Evolutionary conservation across 352 stramenopile genomes (phyloP).

Genomic region (Globisporangium heterothallicum): DNA sequence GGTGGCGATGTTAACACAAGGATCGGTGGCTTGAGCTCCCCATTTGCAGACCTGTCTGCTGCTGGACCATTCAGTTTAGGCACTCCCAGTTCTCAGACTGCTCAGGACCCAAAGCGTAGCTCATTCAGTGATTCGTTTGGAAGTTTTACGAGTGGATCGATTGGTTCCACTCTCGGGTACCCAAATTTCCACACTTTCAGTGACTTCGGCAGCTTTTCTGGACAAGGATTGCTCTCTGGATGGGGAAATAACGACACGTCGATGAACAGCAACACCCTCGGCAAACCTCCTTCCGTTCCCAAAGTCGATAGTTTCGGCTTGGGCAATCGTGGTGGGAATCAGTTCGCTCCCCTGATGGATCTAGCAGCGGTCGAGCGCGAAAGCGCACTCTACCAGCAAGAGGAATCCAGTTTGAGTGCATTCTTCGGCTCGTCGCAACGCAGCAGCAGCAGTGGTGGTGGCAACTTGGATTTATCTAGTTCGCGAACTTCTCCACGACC

Average conservation of each 20-base stretch:
- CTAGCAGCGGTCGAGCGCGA: conserved; percentile 69
- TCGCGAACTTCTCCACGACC: conserved; percentile 25
- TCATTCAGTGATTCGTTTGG: conserved; percentile 11
- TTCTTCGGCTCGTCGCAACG: conserved; percentile 34
- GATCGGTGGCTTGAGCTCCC: conserved; percentile 7
- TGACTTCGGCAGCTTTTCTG: conserved; percentile 34
- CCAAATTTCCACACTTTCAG: conserved; percentile 61
- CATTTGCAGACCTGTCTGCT: conserved; percentile 15
- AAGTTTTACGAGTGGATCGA: conserved; percentile 17
- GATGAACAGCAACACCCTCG: conserved; percentile 11
- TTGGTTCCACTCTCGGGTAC: conserved; percentile 52
- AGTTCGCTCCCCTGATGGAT: conserved; percentile 55
- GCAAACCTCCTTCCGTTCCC: conserved; percentile 9
- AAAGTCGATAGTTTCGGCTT: conserved; percentile 8
- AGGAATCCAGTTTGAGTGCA: conserved; percentile 66
- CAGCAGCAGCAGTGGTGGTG: conserved; percentile 13
- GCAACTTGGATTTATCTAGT: conserved; percentile 17
- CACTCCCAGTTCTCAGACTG: conserved; percentile 15
- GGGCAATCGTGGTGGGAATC: background rate
- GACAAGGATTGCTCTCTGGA: conserved; percentile 32
- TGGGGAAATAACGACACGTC: conserved; percentile 41
- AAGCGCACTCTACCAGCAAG: conserved; percentile 60
- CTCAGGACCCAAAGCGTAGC: conserved; percentile 11
- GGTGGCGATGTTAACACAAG: conserved; percentile 20
- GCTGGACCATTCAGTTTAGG: conserved; percentile 15